A percentile compares a stretch with the other conserved stretches of the same genome.
phyloP scores from a whole-genome alignment of 345 rosid genomes.

The Nephelium lappaceum region DNA sequence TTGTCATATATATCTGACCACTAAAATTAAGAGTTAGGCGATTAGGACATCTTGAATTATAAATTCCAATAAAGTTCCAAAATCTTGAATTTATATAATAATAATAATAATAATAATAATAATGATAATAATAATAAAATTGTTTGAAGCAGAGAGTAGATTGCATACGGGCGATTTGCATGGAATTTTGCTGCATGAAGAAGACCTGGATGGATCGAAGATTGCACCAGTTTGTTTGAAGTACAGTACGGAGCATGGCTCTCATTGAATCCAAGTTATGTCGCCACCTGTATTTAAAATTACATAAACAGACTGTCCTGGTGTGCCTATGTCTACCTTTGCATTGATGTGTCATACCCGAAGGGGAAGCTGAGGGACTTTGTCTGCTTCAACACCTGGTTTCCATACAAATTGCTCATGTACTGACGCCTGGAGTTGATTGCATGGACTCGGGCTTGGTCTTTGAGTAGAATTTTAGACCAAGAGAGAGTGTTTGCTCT shows the following conservation, averaged over 20 bases:
- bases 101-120: too few species aligned
- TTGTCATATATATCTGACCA: too few species aligned
- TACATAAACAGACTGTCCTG: conserved; percentile 16
- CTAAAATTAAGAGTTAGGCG: too few species aligned
- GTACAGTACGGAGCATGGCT: conserved; percentile 26
- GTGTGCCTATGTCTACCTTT: conserved; percentile 33
- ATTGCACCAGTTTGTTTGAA: conserved; percentile 28
- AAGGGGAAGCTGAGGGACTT: neutral
- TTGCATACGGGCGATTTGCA: neutral
- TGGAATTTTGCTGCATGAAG: conserved; percentile 29
- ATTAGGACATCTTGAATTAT: too few species aligned
- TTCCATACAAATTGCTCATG: too few species aligned
- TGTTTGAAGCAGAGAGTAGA: conserved; percentile 6
- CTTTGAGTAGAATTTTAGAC: neutral
- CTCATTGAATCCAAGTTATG: conserved; percentile 42
- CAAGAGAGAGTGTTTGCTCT: neutral
- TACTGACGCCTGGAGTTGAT: neutral
- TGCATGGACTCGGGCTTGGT: neutral
- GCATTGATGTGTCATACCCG: neutral
- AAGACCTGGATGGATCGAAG: conserved; percentile 29
- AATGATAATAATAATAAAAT: too few species aligned
- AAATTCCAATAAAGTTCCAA: too few species aligned
- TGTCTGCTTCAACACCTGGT: neutral
- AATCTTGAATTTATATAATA: neutral
- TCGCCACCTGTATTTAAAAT: conserved; percentile 32